Base-by-base conservation (phyloP, 2,329 filamentous ascomycete genomes). In the Colletotrichum eremochloae region DNA sequence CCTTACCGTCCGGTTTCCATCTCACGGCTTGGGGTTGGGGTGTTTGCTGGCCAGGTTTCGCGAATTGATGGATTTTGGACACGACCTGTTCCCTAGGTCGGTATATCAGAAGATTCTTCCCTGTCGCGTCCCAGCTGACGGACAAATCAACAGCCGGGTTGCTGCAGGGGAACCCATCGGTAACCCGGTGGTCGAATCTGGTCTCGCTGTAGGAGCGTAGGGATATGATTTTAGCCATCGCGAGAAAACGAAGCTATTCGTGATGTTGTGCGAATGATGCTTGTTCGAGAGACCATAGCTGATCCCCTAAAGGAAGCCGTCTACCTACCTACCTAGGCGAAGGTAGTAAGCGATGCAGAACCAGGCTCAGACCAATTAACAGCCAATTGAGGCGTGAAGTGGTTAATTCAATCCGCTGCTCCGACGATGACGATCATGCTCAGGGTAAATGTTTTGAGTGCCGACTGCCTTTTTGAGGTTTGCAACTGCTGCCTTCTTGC, bases 61-160 rank as follows among this genome's bases (percentile, higher is more conserved):
- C 81, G 31, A 81, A 79, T 72, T 87, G 86, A 71, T 85, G 85
- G 55, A 84, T 86, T 75, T 86, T 89, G 67, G 86, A 86, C 12
- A 90, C 87, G 9, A 84, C 76, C 75, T 98, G 94, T 1, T 92
- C 92, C 73, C 93, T 94, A 20, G 95, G 88, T 61, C 96, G 89
- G 81, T 93, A 95, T 55, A 97, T 90, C 75, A 92, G 87, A 24
- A 98, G 84, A 62, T 91, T 90, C 61, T 90, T 90, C 72, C 91
- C 89, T 20, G 87, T 86, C n/a, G 87, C 89, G 15, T 93, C 93
- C 80, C 83, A 84, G 15, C 95, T 86, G 6, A 92, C 91, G n/a
- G 93, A 87, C 57, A 98, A 86, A 82, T 98, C 94, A 84, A 97
- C 93, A 11, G 91, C 92, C 20, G 95, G 94, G 81, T 94, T 97